Evolutionary conservation across 2,329 filamentous ascomycete species (phyloP), one percentile per base, ranked within the genome.

Genomic region (Xylariales sp.): DNA sequence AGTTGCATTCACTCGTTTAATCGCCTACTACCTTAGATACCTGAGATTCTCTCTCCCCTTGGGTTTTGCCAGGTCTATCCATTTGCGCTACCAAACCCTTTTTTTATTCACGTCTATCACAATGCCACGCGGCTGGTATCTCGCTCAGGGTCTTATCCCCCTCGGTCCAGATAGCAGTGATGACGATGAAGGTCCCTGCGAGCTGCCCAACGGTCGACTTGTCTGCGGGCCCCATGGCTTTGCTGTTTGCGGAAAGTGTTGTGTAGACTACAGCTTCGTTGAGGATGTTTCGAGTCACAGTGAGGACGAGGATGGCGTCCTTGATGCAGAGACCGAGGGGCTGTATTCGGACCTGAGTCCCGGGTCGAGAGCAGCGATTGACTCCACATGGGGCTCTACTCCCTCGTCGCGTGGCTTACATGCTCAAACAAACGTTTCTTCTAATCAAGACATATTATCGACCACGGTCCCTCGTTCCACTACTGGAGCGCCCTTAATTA

Each of bases 171-270:
- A 34, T 60, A 76, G 67, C 70, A 78, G 75, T 64, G 77, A 80
- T 64, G 77, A 80, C 53, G 77, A 78, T 2, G 75, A 77, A 49
- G 78, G 75, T n/a, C 77, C 77, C 5, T 75, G 74, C 62, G 73
- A 79, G 63, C 73, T 81, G 14, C 74, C 79, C 0, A 53, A 80
- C 60, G 80, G 80, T 32, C 74, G 74, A n/a, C 62, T 82, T 34
- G 77, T 80, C 60, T 81, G 81, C 57, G 72, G 77, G 28, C 70
- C 73, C 0, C 80, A 81, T 64, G 73, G 77, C 28, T 62, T 78
- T 5, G 75, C 78, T 14, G 12, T 69, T 34, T 82, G 80, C 66
- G 68, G 70, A 9, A 73, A 52, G 34, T 82, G 80, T 64, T 76
- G 73, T 36, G 73, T 74, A 3, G 79, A 81, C 67, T 82, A 78